Percentiles rank a stretch among this genome's conserved stretches.
These are phyloP conservation scores for Vigna hirtella DNA, from an alignment of 306 rosid species.

Conservation along the genomic window DNA sequence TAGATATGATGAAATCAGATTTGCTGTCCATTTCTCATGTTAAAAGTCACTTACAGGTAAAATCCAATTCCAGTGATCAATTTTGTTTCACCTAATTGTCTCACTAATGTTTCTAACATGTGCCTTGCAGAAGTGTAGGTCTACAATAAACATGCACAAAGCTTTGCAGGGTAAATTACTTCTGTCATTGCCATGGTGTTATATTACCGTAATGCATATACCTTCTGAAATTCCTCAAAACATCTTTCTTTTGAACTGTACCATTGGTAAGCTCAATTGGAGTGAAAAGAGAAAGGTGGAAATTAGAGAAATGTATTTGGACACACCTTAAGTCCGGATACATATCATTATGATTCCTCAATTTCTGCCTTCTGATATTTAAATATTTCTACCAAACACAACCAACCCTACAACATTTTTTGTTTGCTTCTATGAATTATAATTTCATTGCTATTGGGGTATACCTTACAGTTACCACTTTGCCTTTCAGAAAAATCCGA, in stretches of 20 bases:
- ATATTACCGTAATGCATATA: background rate
- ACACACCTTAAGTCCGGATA: background rate
- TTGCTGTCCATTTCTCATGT: conserved; percentile 54
- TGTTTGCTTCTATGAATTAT: background rate
- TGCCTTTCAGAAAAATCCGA: conserved; percentile 46
- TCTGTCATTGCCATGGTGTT: background rate
- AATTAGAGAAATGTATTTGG: background rate
- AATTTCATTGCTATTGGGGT: background rate
- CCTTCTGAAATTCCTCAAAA: background rate
- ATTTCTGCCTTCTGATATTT: conserved; percentile 7
- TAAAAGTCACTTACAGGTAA: conserved; percentile 65
- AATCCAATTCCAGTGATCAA: background rate
- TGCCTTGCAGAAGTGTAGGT: conserved; percentile 56
- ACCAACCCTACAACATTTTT: background rate
- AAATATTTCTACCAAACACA: background rate
- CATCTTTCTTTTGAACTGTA: background rate
- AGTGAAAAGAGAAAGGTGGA: conserved; percentile 7
- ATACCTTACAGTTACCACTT: background rate
- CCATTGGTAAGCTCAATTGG: background rate
- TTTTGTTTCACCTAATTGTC: background rate
- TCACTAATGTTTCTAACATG: conserved; percentile 11
- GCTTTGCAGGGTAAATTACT: conserved; percentile 47
- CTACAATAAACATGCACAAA: conserved; percentile 41
- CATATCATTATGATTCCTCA: background rate
- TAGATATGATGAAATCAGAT: conserved; percentile 57